Evolutionary conservation across 2,329 filamentous ascomycete species (phyloP), one percentile per base, ranked within the genome.

Genomic region (Pyricularia sp.): DNA sequence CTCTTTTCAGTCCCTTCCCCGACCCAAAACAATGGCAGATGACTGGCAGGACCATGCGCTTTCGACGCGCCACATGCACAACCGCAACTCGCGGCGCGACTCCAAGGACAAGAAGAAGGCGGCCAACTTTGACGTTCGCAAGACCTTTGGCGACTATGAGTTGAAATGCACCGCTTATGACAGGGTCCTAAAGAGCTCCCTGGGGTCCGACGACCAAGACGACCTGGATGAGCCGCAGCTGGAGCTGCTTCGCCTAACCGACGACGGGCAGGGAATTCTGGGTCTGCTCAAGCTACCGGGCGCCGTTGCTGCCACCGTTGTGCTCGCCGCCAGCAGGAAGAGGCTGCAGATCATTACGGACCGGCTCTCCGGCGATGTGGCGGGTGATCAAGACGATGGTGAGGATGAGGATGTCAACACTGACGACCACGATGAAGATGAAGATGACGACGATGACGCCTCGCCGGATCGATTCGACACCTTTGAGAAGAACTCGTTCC

Each of bases 41-140:
- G 59, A 63, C 59, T 63, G 59, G 59, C 59, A 63, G 26, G 59
- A 63, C 59, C 59, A 63, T 28, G 59, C 59, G 25, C 59, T 63
- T 14, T 63, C 59, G 12, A 63, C 59, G 23, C 23, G 59, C 25
- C 59, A 63, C 26, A 63, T 63, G 59, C 59, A 63, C 26, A 63
- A 63, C 25, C 59, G 59, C 59, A 63, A 63, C 59, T 63, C 59
- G 59, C 59, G 59, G 25, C 59, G 59, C 12, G 59, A 63, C 26
- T 63, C 59, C 23, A 63, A 63, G 59, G 59, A 63, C 59, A 63
- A 63, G 25, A 63, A 63, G 25, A 63, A 63, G 59, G 30, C 59
- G 9, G 23, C 59, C 59, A 17, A 12, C 12, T 63, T 63, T 63
- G 59, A 63, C 59, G 59, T 63, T 11, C 59, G 59, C 59, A 63